phyloP scores from a whole-genome alignment of 345 rosid genomes.

The Pistacia atlantica region DNA sequence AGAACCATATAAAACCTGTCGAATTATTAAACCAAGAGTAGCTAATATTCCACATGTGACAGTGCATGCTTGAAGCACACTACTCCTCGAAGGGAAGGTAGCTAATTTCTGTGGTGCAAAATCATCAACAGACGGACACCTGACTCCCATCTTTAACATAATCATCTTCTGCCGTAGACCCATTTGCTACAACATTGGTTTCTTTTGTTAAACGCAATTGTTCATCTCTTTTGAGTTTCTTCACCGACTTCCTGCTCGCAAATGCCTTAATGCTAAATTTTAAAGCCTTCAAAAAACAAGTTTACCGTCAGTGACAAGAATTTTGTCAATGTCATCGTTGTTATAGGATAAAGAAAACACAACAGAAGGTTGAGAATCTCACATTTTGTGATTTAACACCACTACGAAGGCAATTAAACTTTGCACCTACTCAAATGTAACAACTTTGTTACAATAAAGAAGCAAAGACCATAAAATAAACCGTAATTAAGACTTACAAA shows the following conservation, averaged over 20 bases:
- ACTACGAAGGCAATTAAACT: constrained; percentile 18
- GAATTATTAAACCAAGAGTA: constrained; percentile 61
- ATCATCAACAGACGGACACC: constrained; percentile 17
- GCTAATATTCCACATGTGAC: constrained; percentile 74
- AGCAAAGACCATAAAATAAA: background rate
- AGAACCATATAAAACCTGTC: constrained; percentile 48
- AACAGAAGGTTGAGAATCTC: constrained; percentile 21
- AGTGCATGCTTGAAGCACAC: constrained; percentile 78
- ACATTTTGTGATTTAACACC: constrained; percentile 26
- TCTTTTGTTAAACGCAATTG: constrained; percentile 22
- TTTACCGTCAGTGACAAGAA: background rate
- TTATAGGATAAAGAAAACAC: background rate
- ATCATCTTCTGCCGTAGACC: constrained; percentile 29
- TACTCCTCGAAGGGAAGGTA: constrained; percentile 52
- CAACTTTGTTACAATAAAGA: background rate
- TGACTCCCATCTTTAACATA: constrained; percentile 21
- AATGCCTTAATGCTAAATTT: constrained; percentile 30
- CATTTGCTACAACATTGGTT: constrained; percentile 27
- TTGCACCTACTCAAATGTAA: constrained; percentile 22
- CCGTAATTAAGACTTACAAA: constrained; percentile 27
- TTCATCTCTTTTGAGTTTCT: constrained; percentile 39
- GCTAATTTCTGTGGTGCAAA: constrained; percentile 20
- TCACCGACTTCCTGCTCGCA: constrained; percentile 52
- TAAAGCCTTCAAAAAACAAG: constrained; percentile 26
- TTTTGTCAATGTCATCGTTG: background rate